Base-by-base conservation (phyloP, 768 basidiomycete species). In the Pleurotus tuoliensis region DNA sequence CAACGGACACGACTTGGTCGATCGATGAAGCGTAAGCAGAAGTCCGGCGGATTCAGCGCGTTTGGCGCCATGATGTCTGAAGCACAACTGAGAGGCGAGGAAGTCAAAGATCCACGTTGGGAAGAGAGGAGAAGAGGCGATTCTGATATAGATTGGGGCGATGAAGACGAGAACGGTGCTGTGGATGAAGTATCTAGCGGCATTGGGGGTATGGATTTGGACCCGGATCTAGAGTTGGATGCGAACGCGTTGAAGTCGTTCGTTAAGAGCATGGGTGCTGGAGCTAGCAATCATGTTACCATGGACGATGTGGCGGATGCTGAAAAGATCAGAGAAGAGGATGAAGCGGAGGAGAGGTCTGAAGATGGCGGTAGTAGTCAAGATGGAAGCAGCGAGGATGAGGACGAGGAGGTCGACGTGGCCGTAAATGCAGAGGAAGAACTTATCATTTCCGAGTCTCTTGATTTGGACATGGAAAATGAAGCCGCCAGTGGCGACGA, bases 61-160 rank as follows among this genome's bases (percentile, higher is more conserved):
- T 79, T 81, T 51, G 81, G 84, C 0, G 84, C 82, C 13, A 78
- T 80, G 61, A 63, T 79, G 58, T 77, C 79, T 9, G 87, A 89
- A 64, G 79, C 73, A 11, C 69, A 71, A 60, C 62, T 86, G 61
- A 78, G 67, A 15, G 72, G 66, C 15, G 69, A 64, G 9, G 74
- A 76, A n/a, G 73, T 56, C 50, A 62, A 59, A 24, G 73, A 79
- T 62, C 69, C 75, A 3, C 71, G 73, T 55, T 70, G 73, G 68
- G 71, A 73, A n/a, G 77, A 84, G 60, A 71, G 82, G 66, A 76
- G 87, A 50, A 69, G 73, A 44, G 86, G 77, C 0, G 87, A 87
- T 64, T 86, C 84, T 25, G 90, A 90, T 63, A 58, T 90, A 11
- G 82, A 88, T 43, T 88, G 84, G 83, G 86, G 83, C 1, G 79